A percentile compares a stretch with the other conserved stretches of the same genome.
Conservation (phyloP, 805 yeast genomes). For the Yarrowia sp. region DNA sequence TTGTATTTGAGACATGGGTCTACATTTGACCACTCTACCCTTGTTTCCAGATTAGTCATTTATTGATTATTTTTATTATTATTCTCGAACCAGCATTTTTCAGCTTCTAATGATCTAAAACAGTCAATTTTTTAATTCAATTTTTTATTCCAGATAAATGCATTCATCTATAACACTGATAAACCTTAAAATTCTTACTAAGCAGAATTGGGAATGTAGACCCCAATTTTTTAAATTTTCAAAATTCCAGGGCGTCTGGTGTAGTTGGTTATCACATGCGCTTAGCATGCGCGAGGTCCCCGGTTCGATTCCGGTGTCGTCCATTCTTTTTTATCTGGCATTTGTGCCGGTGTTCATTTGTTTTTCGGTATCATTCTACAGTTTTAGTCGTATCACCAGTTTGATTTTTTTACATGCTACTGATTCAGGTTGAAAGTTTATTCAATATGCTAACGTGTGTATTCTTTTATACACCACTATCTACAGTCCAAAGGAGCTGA, state of each 20-base stretch:
- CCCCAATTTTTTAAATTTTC: not conserved
- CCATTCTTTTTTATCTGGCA: not conserved
- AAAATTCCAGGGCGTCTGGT: constrained; percentile 5
- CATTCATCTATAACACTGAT: too few species aligned
- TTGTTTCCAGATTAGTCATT: too few species aligned
- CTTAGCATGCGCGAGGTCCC: constrained; percentile 22
- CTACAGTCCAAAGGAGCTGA: constrained; percentile 21
- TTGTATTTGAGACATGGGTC: too few species aligned
- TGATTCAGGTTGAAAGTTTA: not conserved
- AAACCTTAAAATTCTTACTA: too few species aligned
- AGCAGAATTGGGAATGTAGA: not conserved
- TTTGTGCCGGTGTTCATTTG: not conserved
- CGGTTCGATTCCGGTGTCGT: constrained; percentile 21
- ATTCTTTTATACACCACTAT: not conserved
- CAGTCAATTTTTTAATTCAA: too few species aligned
- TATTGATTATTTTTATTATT: too few species aligned
- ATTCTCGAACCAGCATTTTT: too few species aligned
- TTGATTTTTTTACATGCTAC: too few species aligned
- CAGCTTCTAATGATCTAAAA: too few species aligned
- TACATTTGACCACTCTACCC: too few species aligned
- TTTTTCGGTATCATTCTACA: not conserved
- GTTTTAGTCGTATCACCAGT: too few species aligned
- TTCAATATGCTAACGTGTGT: not conserved
- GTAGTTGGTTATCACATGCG: constrained; percentile 21
- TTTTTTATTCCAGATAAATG: too few species aligned